These are phyloP conservation scores for Tylopilus plumbeoviolaceoides DNA, from an alignment of 768 basidiomycete genomes.

Conservation along the genomic window DNA sequence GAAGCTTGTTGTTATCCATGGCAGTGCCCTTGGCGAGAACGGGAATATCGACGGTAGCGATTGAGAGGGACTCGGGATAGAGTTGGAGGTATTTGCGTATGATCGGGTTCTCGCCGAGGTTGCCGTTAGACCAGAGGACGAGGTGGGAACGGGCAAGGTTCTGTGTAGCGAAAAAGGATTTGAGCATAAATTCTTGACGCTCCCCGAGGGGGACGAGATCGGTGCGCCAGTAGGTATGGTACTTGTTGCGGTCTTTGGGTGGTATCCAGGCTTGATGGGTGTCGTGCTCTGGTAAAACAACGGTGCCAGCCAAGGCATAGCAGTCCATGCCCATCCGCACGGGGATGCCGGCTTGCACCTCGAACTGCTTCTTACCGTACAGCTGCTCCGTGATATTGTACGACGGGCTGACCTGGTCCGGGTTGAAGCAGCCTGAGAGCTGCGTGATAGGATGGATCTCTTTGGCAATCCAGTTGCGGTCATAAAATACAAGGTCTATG, in stretches of 20 bases:
- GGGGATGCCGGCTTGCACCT: slow-evolving; percentile 77
- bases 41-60: slow-evolving; percentile 65
- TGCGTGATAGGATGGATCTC: slow-evolving; percentile 66
- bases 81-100: slow-evolving; percentile 54
- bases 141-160: slow-evolving; percentile 60
- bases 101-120: slow-evolving; percentile 52
- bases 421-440: slow-evolving; percentile 72
- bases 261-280: slow-evolving; percentile 18
- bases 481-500: slow-evolving; percentile 78
- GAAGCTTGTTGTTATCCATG: slow-evolving; percentile 57
- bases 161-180: slow-evolving; percentile 93
- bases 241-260: slow-evolving; percentile 53
- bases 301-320: slow-evolving; percentile 86
- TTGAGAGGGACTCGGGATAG: slow-evolving; percentile 68
- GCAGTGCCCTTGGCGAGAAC: slow-evolving; percentile 71
- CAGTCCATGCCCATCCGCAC: slow-evolving; percentile 84
- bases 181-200: slow-evolving; percentile 86
- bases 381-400: slow-evolving; percentile 69
- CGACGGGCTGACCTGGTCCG: slow-evolving; percentile 48
- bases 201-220: slow-evolving; percentile 77
- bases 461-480: slow-evolving; percentile 64
- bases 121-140: slow-evolving; percentile 90
- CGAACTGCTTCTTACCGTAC: slow-evolving; percentile 59
- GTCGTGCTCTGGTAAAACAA: slow-evolving; percentile 35
- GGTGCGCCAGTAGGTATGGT: slow-evolving; percentile 92